Conservation (phyloP, 1,284 basidiomycete genomes). For the Schizophyllum amplum region DNA sequence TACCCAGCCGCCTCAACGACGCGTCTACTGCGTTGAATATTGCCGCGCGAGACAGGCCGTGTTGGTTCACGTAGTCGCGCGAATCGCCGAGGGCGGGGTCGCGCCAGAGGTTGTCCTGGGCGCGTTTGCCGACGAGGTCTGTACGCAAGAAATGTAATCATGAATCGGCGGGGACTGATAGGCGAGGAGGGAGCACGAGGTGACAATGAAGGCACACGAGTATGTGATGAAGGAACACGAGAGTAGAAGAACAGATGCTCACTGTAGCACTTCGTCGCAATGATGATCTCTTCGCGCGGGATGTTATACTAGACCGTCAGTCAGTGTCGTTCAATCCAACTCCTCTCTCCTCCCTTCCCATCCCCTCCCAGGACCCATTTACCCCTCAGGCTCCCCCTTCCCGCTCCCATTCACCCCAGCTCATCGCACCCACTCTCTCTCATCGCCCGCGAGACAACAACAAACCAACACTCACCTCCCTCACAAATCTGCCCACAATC, state of each 20-base stretch:
- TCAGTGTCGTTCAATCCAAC: neutral
- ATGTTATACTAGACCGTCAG: conserved; percentile 34
- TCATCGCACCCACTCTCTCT: too few relatives aligned
- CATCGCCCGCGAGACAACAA: too few relatives aligned
- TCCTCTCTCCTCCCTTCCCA: too few relatives aligned
- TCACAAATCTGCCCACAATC: conserved; percentile 43
- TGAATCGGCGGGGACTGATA: neutral
- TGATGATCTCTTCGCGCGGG: conserved; percentile 42
- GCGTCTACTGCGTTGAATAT: conserved; percentile 39
- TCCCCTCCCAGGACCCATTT: too few relatives aligned
- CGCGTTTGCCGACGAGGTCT: neutral
- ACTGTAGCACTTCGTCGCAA: conserved; percentile 32
- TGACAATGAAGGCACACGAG: too few relatives aligned
- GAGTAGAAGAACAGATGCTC: neutral
- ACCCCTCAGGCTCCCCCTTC: too few relatives aligned
- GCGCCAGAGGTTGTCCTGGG: neutral
- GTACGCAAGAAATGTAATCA: neutral
- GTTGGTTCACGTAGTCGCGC: conserved; percentile 34
- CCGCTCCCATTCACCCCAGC: too few relatives aligned
- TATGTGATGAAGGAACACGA: too few relatives aligned
- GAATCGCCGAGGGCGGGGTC: conserved; percentile 13
- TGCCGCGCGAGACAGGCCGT: conserved; percentile 33
- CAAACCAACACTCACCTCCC: conserved; percentile 6
- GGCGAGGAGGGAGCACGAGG: too few relatives aligned
- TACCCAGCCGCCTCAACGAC: conserved; percentile 31